Evolutionary conservation across 192 early-diverging fungal genomes (phyloP).

Genomic region (Backusella morwellensis): DNA sequence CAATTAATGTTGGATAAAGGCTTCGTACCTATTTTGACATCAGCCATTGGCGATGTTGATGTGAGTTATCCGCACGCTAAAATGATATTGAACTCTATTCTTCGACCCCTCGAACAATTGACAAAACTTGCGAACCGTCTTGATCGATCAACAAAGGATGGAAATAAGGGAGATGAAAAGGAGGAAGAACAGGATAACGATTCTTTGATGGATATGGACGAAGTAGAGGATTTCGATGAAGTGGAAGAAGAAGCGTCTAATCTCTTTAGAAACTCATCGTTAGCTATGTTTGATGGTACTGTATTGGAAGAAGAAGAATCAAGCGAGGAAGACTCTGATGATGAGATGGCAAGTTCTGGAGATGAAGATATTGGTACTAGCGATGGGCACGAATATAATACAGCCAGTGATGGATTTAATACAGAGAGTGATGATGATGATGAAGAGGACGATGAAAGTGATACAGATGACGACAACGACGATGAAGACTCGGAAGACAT

Average conservation of each 20-base stretch:
- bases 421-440: conserved; percentile 43
- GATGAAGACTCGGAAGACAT: conserved; percentile 54
- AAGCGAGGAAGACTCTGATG: conserved; percentile 45
- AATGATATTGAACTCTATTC: conserved; percentile 67
- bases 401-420: neutral
- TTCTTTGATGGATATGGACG: conserved; percentile 43
- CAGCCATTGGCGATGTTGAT: conserved; percentile 79
- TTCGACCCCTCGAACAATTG: conserved; percentile 87
- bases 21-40: conserved; percentile 75
- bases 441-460: conserved; percentile 52
- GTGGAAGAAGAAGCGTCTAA: conserved; percentile 60
- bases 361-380: neutral
- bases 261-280: conserved; percentile 76
- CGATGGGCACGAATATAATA: neutral
- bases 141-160: conserved; percentile 57
- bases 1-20: conserved; percentile 86
- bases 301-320: conserved; percentile 67
- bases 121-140: conserved; percentile 86
- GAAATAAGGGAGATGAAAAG: conserved; percentile 62
- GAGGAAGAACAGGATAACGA: neutral
- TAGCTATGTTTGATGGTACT: conserved; percentile 75
- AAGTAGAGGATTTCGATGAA: conserved; percentile 69
- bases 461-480: conserved; percentile 43
- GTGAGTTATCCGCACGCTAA: conserved; percentile 84
- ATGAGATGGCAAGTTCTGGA: conserved; percentile 42